phyloP scores from a whole-genome alignment of 2,329 filamentous ascomycete species.

The Neophaeococcomyces aloes region DNA sequence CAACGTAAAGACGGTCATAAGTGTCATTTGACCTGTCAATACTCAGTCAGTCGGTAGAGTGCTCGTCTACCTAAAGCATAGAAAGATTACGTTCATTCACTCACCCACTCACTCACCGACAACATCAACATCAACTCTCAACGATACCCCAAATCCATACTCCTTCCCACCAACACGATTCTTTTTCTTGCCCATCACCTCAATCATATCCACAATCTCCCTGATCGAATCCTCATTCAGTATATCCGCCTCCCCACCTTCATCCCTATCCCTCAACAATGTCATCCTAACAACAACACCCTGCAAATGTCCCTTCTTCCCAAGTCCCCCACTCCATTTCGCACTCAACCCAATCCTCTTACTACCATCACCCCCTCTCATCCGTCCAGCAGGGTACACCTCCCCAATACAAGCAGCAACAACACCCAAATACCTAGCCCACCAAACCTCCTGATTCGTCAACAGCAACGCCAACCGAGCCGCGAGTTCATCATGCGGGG shows the following conservation, averaged over 20 bases:
- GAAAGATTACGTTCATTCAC: no score
- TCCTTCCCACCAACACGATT: constrained; percentile 27
- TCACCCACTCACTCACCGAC: no score
- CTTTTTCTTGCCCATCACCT: constrained; percentile 30
- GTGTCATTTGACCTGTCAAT: no score
- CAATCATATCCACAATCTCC: constrained; percentile 20
- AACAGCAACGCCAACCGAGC: constrained; percentile 24
- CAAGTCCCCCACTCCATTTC: constrained; percentile 25
- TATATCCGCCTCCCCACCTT: constrained; percentile 5
- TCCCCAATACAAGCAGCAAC: constrained; percentile 24
- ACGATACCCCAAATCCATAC: constrained; percentile 16
- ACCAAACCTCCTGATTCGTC: constrained; percentile 28
- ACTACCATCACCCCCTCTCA: constrained; percentile 1
- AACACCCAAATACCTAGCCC: constrained; percentile 26
- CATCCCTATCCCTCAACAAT: background rate
- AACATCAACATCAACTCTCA: constrained; percentile 16
- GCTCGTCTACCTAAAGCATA: no score
- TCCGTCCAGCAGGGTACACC: constrained; percentile 25
- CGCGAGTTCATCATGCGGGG: constrained; percentile 25
- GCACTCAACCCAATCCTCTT: constrained; percentile 8
- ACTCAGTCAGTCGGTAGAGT: no score
- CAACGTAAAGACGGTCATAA: no score
- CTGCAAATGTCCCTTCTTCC: constrained; percentile 26
- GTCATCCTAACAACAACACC: constrained; percentile 24
- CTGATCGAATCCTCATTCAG: constrained; percentile 8